Percentiles rank a stretch among this genome's conserved stretches.
Conservation (phyloP, 2,329 filamentous ascomycete species). For the Aurifilum marmelostoma region DNA sequence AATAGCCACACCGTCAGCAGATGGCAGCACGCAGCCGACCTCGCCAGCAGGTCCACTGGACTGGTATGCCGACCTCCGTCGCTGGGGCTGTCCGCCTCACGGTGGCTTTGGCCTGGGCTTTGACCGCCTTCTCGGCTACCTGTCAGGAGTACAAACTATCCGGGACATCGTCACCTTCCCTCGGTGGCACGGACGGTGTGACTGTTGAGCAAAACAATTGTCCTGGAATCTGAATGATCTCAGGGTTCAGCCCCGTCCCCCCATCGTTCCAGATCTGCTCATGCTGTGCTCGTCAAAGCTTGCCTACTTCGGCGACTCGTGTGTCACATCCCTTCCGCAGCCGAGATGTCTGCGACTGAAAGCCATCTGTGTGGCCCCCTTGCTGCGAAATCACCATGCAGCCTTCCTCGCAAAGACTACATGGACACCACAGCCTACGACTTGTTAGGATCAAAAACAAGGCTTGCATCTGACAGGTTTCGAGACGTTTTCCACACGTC, state of each 20-base stretch:
- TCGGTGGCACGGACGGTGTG: constrained; percentile 68
- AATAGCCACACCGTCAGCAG: constrained; percentile 48
- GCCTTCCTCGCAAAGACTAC: constrained; percentile 25
- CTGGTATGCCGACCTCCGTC: constrained; percentile 88
- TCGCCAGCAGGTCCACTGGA: constrained; percentile 49
- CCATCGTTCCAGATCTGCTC: constrained; percentile 6
- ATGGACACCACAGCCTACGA: constrained; percentile 11
- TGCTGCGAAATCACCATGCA: constrained; percentile 25
- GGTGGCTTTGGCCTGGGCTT: constrained; percentile 91
- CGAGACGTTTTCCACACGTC: constrained; percentile 24
- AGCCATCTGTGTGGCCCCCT: constrained; percentile 24
- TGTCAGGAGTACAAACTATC: constrained; percentile 79
- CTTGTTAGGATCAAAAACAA: constrained; percentile 14
- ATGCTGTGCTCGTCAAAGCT: constrained; percentile 44
- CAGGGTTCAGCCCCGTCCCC: constrained; percentile 15
- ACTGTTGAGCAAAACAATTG: constrained; percentile 49
- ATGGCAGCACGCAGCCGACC: constrained; percentile 30
- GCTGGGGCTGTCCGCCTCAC: constrained; percentile 89
- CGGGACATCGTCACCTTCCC: constrained; percentile 87
- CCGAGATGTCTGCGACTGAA: constrained; percentile 26
- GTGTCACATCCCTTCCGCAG: constrained; percentile 33
- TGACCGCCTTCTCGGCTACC: constrained; percentile 82
- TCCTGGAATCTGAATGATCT: constrained; percentile 19
- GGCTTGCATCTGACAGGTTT: constrained; percentile 35
- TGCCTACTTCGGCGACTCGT: constrained; percentile 44